Base-by-base conservation (phyloP, 2,329 filamentous ascomycete genomes). In the Podosphaera leucotricha region DNA sequence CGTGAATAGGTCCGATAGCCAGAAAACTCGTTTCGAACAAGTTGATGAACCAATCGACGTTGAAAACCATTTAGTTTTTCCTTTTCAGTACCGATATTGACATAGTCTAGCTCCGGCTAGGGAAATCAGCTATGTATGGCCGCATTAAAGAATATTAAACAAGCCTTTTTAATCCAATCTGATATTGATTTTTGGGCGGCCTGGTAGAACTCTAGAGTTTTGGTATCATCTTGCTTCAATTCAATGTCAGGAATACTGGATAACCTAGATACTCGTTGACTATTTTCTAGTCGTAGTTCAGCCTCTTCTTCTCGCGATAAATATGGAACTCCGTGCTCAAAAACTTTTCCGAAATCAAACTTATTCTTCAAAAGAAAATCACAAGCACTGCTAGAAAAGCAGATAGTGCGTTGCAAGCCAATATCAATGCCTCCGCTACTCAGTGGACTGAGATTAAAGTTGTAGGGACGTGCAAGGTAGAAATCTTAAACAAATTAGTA, bases 401-500 rank as follows among this genome's bases (percentile, higher is more conserved):
- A 64, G 53, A 76, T 72, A 43, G 66, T 66, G n/a, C 76, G 66
- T 48, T 76, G 70, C 37, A 79, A 55, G 15, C 70, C 68, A 21
- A 77, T 55, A 15, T 64, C 64, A 44, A 63, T 59, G 22, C 49
- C 48, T 16, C 62, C 54, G 19, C 63, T 58, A 22, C 70, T 56
- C 10, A 75, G 54, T 1, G 76, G 75, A 48, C 63, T 73, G 43
- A 80, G 55, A 50, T 69, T 65, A 58, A 80, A 66, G 57, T 80
- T 80, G 61, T 75, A 80, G 2, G 76, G 73, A 20, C 68, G 67
- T 28, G 75, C 60, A 5, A 67, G 61, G 53, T 80, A 80, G 40
- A 37, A 59, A 53, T 46, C 60, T 67, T 64, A 50, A 44, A 50
- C 18, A 20, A 13, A 38, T 42, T 33, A 43, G 44, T 40, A 21